phyloP scores from a whole-genome alignment of 371 early-diverging fungal genomes.

The Saksenaea vasiformis region DNA sequence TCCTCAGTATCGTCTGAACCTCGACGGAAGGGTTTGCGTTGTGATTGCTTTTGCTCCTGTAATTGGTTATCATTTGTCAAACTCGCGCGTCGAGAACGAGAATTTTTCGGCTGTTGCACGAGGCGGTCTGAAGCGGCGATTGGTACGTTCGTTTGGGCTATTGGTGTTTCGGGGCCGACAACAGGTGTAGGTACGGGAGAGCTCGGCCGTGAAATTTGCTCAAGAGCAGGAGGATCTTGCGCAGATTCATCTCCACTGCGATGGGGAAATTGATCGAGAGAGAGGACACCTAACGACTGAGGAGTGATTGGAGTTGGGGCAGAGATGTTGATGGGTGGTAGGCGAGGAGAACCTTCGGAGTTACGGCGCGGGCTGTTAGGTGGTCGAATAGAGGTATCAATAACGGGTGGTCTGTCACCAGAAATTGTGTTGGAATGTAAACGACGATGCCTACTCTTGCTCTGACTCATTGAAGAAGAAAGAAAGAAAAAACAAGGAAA shows the following conservation, averaged over 20 bases:
- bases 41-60: slow-evolving; percentile 2
- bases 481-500: neutral
- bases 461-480: neutral
- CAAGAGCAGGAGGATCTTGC: neutral
- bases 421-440: slow-evolving; percentile 24
- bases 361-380: slow-evolving; percentile 17
- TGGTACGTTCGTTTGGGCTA: neutral
- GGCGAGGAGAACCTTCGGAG: slow-evolving; percentile 24
- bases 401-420: slow-evolving; percentile 16
- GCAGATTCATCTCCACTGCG: slow-evolving; percentile 3
- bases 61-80: slow-evolving; percentile 10
- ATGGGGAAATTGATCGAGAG: slow-evolving; percentile 13
- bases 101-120: slow-evolving; percentile 7
- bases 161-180: slow-evolving; percentile 5
- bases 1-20: slow-evolving; percentile 10
- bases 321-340: slow-evolving; percentile 28
- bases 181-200: slow-evolving; percentile 16
- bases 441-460: slow-evolving; percentile 3
- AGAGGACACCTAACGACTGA: slow-evolving; percentile 3
- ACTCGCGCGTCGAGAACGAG: slow-evolving; percentile 26
- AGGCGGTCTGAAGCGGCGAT: neutral
- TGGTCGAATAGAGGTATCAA: slow-evolving; percentile 13
- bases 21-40: neutral
- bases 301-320: slow-evolving; percentile 20
- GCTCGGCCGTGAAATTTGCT: slow-evolving; percentile 7